Evolutionary conservation across 2,329 filamentous ascomycete species (phyloP), one percentile per base, ranked within the genome.

Genomic region (Fusarium ambrosium): DNA sequence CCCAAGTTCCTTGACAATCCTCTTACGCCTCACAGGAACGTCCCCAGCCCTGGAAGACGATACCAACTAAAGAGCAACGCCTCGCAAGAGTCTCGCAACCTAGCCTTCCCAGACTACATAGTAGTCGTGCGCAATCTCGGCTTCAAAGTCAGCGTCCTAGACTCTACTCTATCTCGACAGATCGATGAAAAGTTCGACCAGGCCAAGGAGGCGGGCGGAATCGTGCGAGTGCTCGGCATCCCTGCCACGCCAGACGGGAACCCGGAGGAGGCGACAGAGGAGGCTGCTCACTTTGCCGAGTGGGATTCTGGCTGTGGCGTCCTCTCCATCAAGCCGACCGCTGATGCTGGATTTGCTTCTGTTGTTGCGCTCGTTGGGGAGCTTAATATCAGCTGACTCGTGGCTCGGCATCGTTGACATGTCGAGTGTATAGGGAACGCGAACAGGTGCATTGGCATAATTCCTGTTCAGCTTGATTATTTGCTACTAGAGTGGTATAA

Each of bases 331-430:
- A 59, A 61, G 9, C 73, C 73, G 6, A 71, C 66, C 2, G 36
- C 60, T 22, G 73, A 75, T 32, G 73, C 72, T 2, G 73, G 73
- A 0, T 75, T 75, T 37, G 73, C 73, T 24, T 75, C 73, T 24
- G 63, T 75, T 14, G 72, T 75, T 11, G 73, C 73, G 9, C 69
- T 75, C 22, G 73, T 75, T 10, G 73, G 73, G 4, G 73, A 75
- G 20, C 56, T 70, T 5, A 73, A 75, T 9, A 62, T 55, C 20
- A 27, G 20, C 20, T 45, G 41, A 45, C 41, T 56, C 16, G 20
- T n/a, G 20, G 29, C 27, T 20, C 34, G 32, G 24, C 27, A 53
- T 53, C 13, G 43, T 48, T 27, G 27, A 53, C 24, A 27, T 53
- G 48, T 29, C 48, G 24, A 13, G 29, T 22, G 20, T 22, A 36